phyloP scores from a whole-genome alignment of 371 early-diverging fungal genomes.

The Syncephalis plumigaleata region DNA sequence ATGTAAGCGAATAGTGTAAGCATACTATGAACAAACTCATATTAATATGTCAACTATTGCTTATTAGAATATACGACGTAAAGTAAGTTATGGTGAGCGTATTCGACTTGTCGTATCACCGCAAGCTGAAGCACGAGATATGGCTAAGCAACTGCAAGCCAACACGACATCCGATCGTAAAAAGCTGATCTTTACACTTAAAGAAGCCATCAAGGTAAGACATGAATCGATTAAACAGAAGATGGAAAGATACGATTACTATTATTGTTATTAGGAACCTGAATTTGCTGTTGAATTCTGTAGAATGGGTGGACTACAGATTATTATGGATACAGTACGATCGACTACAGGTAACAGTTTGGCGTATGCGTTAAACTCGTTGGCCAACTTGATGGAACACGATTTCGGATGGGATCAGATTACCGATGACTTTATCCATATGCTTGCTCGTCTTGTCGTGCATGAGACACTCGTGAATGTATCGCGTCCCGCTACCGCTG shows the following conservation, averaged over 20 bases:
- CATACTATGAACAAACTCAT: not conserved
- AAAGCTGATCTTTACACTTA: constrained; percentile 42
- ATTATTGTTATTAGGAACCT: constrained; percentile 28
- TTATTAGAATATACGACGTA: constrained; percentile 14
- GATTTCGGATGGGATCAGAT: constrained; percentile 40
- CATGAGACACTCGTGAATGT: constrained; percentile 47
- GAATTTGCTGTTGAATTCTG: constrained; percentile 59
- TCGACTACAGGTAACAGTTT: constrained; percentile 42
- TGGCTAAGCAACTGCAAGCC: constrained; percentile 11
- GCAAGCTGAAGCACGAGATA: constrained; percentile 15
- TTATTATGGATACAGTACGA: constrained; percentile 36
- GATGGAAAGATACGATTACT: no score
- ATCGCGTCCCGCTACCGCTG: constrained; percentile 50
- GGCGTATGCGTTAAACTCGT: constrained; percentile 50
- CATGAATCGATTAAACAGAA: not conserved
- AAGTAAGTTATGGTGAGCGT: constrained; percentile 12
- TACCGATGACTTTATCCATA: constrained; percentile 27
- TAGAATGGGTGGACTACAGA: constrained; percentile 33
- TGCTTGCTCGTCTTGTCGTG: constrained; percentile 34
- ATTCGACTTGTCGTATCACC: constrained; percentile 20
- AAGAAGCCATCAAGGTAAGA: constrained; percentile 9
- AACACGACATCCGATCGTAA: constrained; percentile 31
- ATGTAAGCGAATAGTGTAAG: constrained; percentile 1
- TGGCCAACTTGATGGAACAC: constrained; percentile 47
- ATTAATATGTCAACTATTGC: not conserved